Conservation (phyloP, 1,284 basidiomycete genomes). For the Cystobasidium slooffiae region DNA sequence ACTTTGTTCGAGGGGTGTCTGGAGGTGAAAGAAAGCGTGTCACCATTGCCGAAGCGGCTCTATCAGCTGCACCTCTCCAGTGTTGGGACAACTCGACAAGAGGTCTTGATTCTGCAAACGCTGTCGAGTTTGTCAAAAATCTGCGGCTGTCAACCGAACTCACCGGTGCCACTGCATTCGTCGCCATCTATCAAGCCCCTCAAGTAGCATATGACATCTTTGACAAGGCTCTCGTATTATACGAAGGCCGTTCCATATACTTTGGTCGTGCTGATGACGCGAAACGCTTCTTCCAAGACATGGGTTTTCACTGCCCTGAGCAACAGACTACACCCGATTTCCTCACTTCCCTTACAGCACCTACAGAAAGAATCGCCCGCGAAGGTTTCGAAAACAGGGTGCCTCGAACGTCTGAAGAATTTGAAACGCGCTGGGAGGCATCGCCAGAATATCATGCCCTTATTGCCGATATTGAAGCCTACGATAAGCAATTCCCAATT, state of each 20-base stretch:
- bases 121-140: slow-evolving; percentile 74
- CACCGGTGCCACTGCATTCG: slow-evolving; percentile 73
- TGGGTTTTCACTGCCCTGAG: slow-evolving; percentile 70
- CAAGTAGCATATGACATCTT: slow-evolving; percentile 54
- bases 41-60: slow-evolving; percentile 42
- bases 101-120: slow-evolving; percentile 74
- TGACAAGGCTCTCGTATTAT: slow-evolving; percentile 52
- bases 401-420: slow-evolving; percentile 40
- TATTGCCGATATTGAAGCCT: slow-evolving; percentile 56
- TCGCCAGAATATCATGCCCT: slow-evolving; percentile 56
- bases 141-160: slow-evolving; percentile 78
- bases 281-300: slow-evolving; percentile 74
- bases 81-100: slow-evolving; percentile 51
- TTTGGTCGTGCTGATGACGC: slow-evolving; percentile 66
- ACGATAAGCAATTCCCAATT: slow-evolving; percentile 57
- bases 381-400: slow-evolving; percentile 45
- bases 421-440: slow-evolving; percentile 56
- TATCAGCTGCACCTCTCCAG: slow-evolving; percentile 48
- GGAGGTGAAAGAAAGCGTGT: slow-evolving; percentile 67
- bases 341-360: slow-evolving; percentile 59
- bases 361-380: slow-evolving; percentile 56
- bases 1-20: slow-evolving; percentile 53
- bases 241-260: slow-evolving; percentile 42
- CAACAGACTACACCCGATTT: slow-evolving; percentile 71
- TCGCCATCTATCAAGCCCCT: slow-evolving; percentile 77